Evolutionary conservation across 2,329 filamentous ascomycete species (phyloP).

Genomic region (Scytalidium sp.): DNA sequence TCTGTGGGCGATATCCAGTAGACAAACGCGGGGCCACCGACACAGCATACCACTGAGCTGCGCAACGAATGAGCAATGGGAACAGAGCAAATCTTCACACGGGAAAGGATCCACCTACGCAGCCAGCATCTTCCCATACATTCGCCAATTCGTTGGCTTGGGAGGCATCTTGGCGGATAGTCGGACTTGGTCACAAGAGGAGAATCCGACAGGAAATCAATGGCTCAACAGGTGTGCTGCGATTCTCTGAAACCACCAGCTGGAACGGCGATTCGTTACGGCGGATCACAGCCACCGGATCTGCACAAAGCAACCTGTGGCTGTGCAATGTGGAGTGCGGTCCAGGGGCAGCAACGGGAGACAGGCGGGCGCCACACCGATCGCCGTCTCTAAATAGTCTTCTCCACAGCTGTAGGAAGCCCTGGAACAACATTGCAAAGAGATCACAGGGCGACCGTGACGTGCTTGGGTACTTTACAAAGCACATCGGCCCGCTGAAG

Average conservation of each 20-base stretch:
- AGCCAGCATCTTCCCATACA: slow-evolving; percentile 67
- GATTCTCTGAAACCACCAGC: not conserved
- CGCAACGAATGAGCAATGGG: slow-evolving; percentile 20
- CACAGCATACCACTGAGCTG: slow-evolving; percentile 68
- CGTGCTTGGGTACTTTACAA: no score
- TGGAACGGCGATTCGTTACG: not conserved
- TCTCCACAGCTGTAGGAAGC: no score
- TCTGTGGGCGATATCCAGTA: slow-evolving; percentile 79
- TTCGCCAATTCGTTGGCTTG: slow-evolving; percentile 50
- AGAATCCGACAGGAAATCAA: not conserved
- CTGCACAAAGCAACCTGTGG: not conserved
- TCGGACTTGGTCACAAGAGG: not conserved
- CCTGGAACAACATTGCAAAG: no score
- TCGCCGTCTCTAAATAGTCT: no score
- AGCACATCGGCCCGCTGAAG: no score
- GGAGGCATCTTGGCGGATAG: slow-evolving; percentile 33
- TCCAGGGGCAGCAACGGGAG: not conserved
- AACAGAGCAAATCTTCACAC: not conserved
- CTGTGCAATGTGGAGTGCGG: not conserved
- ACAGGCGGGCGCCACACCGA: not conserved
- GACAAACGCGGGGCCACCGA: slow-evolving; percentile 84
- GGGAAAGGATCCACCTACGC: slow-evolving; percentile 49
- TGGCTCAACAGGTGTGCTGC: not conserved
- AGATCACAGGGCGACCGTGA: no score
- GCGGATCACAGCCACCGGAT: not conserved